phyloP scores from a whole-genome alignment of 2,329 filamentous ascomycete genomes.

The Cladosporium sphaerospermum region DNA sequence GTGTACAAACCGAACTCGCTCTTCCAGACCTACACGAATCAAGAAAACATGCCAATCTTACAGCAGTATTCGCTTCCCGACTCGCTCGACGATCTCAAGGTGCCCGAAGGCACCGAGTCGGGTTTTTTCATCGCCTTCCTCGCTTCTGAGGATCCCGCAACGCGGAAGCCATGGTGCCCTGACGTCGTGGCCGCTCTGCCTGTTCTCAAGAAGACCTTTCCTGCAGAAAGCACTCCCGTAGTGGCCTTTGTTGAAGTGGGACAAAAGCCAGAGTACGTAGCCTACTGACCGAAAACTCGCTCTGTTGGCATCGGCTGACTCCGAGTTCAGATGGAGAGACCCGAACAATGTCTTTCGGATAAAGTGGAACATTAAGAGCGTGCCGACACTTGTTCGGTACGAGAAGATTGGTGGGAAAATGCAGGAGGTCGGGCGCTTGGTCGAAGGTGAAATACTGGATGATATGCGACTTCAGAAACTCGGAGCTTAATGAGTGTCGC shows the following conservation, averaged over 20 bases:
- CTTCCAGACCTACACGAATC: no score
- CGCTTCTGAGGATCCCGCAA: slow-evolving; percentile 16
- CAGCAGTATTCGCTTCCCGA: slow-evolving; percentile 2
- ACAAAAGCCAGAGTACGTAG: slow-evolving; percentile 16
- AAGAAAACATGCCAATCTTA: slow-evolving; percentile 12
- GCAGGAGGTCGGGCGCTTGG: slow-evolving; percentile 15
- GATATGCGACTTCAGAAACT: not conserved
- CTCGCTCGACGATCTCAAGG: not conserved
- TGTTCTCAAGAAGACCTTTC: slow-evolving; percentile 14
- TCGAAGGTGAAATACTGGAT: slow-evolving; percentile 19
- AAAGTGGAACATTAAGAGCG: slow-evolving; percentile 14
- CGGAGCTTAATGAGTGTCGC: no score
- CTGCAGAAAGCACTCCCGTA: slow-evolving; percentile 7
- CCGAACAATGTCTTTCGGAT: slow-evolving; percentile 11
- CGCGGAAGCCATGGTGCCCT: slow-evolving; percentile 17
- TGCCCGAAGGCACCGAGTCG: not conserved
- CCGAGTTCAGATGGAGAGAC: slow-evolving; percentile 15
- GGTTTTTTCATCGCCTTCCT: slow-evolving; percentile 18
- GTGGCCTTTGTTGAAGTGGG: slow-evolving; percentile 18
- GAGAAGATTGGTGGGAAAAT: slow-evolving; percentile 11
- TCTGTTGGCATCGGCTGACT: not conserved
- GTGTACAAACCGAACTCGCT: no score
- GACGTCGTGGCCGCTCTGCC: slow-evolving; percentile 17
- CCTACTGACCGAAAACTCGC: no score
- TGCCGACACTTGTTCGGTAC: slow-evolving; percentile 15